Base-by-base conservation (phyloP, 257 asterid species). In the Solanum gracilifrons region DNA sequence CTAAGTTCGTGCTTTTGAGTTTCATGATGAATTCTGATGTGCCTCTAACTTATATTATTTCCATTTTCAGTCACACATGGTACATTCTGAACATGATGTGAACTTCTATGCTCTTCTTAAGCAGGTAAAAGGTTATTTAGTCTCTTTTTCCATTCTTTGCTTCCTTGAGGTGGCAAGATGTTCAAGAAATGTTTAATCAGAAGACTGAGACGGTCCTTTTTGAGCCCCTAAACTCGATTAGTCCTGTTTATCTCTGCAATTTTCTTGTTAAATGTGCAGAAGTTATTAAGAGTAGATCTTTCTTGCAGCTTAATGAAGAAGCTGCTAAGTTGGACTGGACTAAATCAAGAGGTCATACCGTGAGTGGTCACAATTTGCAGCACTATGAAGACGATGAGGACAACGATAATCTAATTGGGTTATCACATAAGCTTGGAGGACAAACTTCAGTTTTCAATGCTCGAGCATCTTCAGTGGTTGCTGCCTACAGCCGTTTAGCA, bases 271-370 rank as follows among this genome's bases (percentile, higher is more conserved):
- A 60, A 66, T 60, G 41, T 77, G 74, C 25, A 37, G 13, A 39
- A 85, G 68, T 39, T 62, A 85, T 51, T 43, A 27, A 20, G 83
- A 86, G 13, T 85, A 27, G 89, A 31, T 87, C 58, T 87, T 13
- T 84, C 68, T 85, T 46, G 85, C 97, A 97, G 99, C 97, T 97
- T 60, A 95, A 93, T 89, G 89, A 93, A 88, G 99, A 97, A 87
- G 98, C 98, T 86, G 92, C 92, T 88, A 72, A 88, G 79, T 93
- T 97, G 88, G 98, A 97, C 91, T 97, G 99, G 98, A 93, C 98
- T 83, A 95, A 93, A 89, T 91, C 98, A 88, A 94, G 89, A 82
- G 94, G 98, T 88, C 94, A 95, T 88, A 91, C 93, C 25, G 88
- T 97, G 90, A 92, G 83, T 87, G 93, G 93, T 87, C 85, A 66